These are phyloP conservation scores for Ceraceosorus guamensis DNA, from an alignment of 1,284 basidiomycete species.

Conservation along the genomic window DNA sequence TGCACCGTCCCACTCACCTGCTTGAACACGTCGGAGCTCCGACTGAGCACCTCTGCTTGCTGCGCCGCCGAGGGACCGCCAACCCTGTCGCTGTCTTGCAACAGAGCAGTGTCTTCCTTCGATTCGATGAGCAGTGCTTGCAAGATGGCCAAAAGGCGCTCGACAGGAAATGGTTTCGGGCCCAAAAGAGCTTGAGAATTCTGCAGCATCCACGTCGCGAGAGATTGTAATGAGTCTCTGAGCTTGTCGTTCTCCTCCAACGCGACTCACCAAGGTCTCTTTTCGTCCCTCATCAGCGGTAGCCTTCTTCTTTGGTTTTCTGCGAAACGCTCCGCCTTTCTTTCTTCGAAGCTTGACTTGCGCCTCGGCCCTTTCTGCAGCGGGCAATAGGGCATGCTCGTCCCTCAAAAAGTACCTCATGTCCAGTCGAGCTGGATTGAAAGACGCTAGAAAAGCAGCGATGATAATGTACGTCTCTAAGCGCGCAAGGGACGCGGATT, in stretches of 20 bases:
- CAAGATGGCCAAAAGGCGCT: slow-evolving; percentile 73
- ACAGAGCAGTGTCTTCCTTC: slow-evolving; percentile 53
- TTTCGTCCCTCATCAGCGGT: slow-evolving; percentile 20
- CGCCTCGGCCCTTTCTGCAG: not conserved
- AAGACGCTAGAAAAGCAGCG: slow-evolving; percentile 75
- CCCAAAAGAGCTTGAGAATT: slow-evolving; percentile 71
- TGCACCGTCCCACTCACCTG: too few species aligned
- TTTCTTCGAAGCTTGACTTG: slow-evolving; percentile 10
- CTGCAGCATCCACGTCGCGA: too few species aligned
- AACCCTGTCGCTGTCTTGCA: too few species aligned
- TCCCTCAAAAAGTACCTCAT: slow-evolving; percentile 49
- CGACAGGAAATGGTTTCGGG: slow-evolving; percentile 71
- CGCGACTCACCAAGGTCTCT: slow-evolving; percentile 9
- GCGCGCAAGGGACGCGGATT: slow-evolving; percentile 19
- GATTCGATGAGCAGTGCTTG: slow-evolving; percentile 76
- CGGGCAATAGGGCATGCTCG: slow-evolving; percentile 2
- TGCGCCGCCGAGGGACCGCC: too few species aligned
- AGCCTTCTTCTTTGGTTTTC: slow-evolving; percentile 51
- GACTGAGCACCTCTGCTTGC: too few species aligned
- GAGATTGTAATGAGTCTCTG: too few species aligned
- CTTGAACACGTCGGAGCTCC: too few species aligned
- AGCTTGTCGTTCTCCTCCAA: too few species aligned
- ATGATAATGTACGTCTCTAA: slow-evolving; percentile 70
- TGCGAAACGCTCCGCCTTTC: slow-evolving; percentile 12
- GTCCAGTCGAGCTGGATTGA: slow-evolving; percentile 75